Conservation (phyloP, 2,329 filamentous ascomycete genomes). For the Pseudocercospora cruenta region DNA sequence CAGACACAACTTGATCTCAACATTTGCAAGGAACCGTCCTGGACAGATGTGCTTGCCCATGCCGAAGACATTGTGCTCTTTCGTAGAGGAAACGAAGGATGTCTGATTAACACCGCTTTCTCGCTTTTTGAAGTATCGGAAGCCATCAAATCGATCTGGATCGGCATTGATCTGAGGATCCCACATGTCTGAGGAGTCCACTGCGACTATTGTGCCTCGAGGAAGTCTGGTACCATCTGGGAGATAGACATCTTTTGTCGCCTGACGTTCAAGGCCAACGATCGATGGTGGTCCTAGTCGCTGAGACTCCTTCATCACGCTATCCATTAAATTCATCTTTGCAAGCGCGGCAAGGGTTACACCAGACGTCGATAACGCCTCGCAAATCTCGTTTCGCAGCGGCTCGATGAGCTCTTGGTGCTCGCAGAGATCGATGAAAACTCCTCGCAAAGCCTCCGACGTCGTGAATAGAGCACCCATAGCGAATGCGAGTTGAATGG, state of each 20-base stretch:
- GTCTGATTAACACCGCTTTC: not conserved
- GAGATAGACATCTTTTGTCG: not conserved
- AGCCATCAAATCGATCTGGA: not conserved
- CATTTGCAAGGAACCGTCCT: conserved; percentile 41
- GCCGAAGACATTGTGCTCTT: conserved; percentile 35
- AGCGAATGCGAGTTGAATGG: not conserved
- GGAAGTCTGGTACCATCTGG: not conserved
- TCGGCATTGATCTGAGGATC: not conserved
- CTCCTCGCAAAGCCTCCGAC: not conserved
- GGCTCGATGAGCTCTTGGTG: not conserved
- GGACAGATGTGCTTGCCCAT: conserved; percentile 41
- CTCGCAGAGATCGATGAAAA: not conserved
- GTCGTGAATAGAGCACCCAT: not conserved
- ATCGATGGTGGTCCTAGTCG: not conserved
- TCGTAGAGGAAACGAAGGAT: conserved; percentile 12
- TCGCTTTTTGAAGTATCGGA: not conserved
- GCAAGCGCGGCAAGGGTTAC: not conserved
- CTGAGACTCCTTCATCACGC: not conserved
- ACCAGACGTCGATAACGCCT: not conserved
- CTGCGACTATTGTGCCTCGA: not conserved
- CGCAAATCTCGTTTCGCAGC: not conserved
- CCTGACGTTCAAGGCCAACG: not conserved
- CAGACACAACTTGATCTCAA: conserved; percentile 41
- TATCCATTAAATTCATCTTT: not conserved
- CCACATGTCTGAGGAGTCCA: not conserved